A percentile compares a stretch with the other conserved stretches of the same genome.
These are phyloP conservation scores for Chrysoporthe cubensis DNA, from an alignment of 2,329 filamentous ascomycete species.

Conservation along the genomic window DNA sequence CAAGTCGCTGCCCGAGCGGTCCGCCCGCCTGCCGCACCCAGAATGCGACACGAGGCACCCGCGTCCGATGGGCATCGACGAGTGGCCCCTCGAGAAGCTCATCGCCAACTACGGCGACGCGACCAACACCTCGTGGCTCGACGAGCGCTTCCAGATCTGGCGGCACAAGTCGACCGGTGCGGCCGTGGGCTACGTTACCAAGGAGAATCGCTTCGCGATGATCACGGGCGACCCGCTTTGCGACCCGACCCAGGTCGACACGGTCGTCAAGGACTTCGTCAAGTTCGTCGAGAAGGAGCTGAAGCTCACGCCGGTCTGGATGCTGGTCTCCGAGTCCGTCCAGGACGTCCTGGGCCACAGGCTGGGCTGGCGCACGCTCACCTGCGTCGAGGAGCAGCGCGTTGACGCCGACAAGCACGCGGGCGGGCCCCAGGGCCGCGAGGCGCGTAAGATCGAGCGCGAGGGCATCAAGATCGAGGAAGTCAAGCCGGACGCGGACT, in stretches of 20 bases:
- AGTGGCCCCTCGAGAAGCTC: constrained; percentile 72
- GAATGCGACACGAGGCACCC: constrained; percentile 74
- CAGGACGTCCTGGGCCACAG: constrained; percentile 80
- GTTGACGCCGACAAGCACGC: constrained; percentile 76
- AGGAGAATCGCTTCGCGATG: constrained; percentile 75
- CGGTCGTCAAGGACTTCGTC: constrained; percentile 75
- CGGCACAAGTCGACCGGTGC: constrained; percentile 79
- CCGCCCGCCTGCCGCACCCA: constrained; percentile 75
- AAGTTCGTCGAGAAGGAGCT: constrained; percentile 72
- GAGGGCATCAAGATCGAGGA: constrained; percentile 83
- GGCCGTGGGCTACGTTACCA: constrained; percentile 80
- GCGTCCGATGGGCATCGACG: constrained; percentile 45
- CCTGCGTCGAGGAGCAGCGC: constrained; percentile 86
- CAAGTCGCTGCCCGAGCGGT: constrained; percentile 76
- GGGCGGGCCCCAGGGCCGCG: constrained; percentile 61
- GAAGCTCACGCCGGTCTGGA: constrained; percentile 80
- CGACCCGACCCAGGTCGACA: constrained; percentile 74
- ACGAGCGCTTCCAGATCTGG: constrained; percentile 88
- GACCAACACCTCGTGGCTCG: constrained; percentile 91
- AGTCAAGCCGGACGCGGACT: constrained; percentile 62
- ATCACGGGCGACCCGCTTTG: constrained; percentile 88
- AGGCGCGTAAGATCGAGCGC: constrained; percentile 70
- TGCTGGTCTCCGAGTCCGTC: constrained; percentile 78
- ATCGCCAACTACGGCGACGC: constrained; percentile 96
- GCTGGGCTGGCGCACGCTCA: constrained; percentile 86